phyloP scores from a whole-genome alignment of 139 green algal species.

The Chlamydomonas sp. region DNA sequence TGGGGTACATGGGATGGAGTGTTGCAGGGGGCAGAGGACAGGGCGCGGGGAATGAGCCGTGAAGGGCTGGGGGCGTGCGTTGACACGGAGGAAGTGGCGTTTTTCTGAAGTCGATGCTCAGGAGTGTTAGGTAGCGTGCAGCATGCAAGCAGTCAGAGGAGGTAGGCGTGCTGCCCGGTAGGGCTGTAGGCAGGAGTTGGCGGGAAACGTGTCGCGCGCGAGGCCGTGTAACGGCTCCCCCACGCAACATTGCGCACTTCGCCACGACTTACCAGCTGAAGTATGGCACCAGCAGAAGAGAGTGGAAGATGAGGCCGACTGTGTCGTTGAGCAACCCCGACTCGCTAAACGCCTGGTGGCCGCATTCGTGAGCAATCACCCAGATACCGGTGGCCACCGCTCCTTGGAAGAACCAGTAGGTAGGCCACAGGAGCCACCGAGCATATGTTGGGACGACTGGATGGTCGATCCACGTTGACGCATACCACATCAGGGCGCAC shows the following conservation, averaged over 20 bases:
- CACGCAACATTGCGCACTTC: not conserved
- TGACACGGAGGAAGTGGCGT: too few relatives aligned
- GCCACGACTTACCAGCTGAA: slow-evolving; percentile 74
- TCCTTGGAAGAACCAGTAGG: slow-evolving; percentile 82
- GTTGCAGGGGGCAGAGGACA: too few relatives aligned
- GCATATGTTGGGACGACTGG: not conserved
- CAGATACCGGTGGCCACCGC: slow-evolving; percentile 80
- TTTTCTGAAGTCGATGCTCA: too few relatives aligned
- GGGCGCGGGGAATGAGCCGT: too few relatives aligned
- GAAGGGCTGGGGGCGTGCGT: too few relatives aligned
- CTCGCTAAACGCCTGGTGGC: slow-evolving; percentile 82
- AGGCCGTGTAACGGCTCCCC: too few relatives aligned
- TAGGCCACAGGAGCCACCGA: slow-evolving; percentile 66
- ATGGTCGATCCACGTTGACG: slow-evolving; percentile 27
- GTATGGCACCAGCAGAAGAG: slow-evolving; percentile 87
- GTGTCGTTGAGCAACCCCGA: slow-evolving; percentile 75
- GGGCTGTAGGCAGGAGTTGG: too few relatives aligned
- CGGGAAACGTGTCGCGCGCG: too few relatives aligned
- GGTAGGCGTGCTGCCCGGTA: too few relatives aligned
- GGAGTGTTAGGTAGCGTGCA: too few relatives aligned
- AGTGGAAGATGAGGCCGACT: slow-evolving; percentile 86
- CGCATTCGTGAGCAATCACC: slow-evolving; percentile 91
- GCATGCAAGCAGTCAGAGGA: too few relatives aligned
- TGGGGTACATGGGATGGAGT: too few relatives aligned
- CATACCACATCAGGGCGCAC: not conserved